These are phyloP conservation scores for Asterophora lycoperdoides DNA, from an alignment of 768 basidiomycete genomes.

Conservation along the genomic window DNA sequence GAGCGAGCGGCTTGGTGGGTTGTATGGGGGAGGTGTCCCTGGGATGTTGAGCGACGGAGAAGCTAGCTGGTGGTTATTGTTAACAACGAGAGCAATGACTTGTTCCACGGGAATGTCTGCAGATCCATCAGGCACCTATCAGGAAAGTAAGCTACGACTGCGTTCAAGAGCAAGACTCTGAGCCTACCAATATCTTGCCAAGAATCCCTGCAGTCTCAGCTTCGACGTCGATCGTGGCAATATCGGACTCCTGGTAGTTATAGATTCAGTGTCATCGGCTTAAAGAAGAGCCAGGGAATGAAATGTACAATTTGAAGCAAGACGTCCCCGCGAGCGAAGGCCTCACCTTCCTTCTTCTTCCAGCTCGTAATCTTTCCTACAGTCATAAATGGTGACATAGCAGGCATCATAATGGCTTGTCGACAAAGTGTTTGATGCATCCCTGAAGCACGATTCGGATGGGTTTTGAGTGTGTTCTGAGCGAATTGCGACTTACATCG, in stretches of 20 bases:
- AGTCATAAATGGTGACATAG: conserved; percentile 89
- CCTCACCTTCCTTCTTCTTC: conserved; percentile 75
- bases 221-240: conserved; percentile 82
- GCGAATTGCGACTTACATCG: conserved; percentile 20
- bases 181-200: conserved; percentile 76
- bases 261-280: neutral
- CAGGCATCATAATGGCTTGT: conserved; percentile 62
- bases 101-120: conserved; percentile 45
- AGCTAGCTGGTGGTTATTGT: conserved; percentile 41
- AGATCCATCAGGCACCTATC: conserved; percentile 59
- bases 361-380: conserved; percentile 77
- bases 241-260: conserved; percentile 61
- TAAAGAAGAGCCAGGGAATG: neutral
- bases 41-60: conserved; percentile 19
- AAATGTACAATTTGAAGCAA: conserved; percentile 67
- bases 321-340: conserved; percentile 67
- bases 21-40: conserved; percentile 20
- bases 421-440: conserved; percentile 31
- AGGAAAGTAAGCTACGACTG: neutral
- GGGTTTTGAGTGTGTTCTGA: neutral
- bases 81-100: conserved; percentile 70
- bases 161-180: neutral
- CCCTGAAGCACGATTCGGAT: conserved; percentile 23
- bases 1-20: conserved; percentile 19
- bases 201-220: conserved; percentile 86